Percentiles rank a stretch among this genome's conserved stretches.
Conservation (phyloP, 495 filamentous ascomycete species). For the Pseudevernia furfuracea region DNA sequence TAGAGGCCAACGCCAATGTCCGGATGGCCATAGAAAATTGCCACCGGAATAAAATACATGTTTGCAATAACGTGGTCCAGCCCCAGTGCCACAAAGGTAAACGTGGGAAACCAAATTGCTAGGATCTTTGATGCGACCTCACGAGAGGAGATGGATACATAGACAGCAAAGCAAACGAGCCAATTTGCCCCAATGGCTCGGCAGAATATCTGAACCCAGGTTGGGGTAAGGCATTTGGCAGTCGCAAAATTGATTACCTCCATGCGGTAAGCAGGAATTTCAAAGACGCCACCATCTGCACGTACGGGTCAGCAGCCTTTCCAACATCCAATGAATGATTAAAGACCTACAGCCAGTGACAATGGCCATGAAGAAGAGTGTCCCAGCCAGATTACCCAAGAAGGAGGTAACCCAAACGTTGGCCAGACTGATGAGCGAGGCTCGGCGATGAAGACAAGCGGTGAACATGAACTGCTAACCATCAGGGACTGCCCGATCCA, state of each 20-base stretch:
- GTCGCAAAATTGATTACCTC: conserved; percentile 46
- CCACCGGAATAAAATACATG: conserved; percentile 56
- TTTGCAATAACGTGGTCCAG: conserved; percentile 59
- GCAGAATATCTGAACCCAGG: conserved; percentile 54
- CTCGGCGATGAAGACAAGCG: conserved; percentile 45
- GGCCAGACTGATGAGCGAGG: conserved; percentile 43
- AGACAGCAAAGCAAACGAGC: conserved; percentile 55
- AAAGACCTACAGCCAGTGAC: conserved; percentile 42
- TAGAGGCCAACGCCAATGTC: conserved; percentile 46
- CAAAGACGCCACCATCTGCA: conserved; percentile 50
- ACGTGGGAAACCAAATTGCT: conserved; percentile 58
- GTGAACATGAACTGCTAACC: conserved; percentile 42
- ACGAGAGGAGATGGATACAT: conserved; percentile 48
- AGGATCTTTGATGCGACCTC: conserved; percentile 50
- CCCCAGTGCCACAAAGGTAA: conserved; percentile 51
- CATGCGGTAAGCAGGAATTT: conserved; percentile 41
- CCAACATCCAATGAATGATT: neutral
- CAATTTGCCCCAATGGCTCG: conserved; percentile 57
- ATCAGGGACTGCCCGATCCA: conserved; percentile 7
- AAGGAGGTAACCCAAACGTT: conserved; percentile 52
- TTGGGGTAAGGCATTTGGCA: conserved; percentile 47
- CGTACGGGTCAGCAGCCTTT: neutral
- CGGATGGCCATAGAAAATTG: conserved; percentile 46
- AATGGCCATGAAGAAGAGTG: conserved; percentile 50
- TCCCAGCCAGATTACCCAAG: conserved; percentile 53